A percentile compares a stretch with the other conserved stretches of the same genome.
phyloP scores from a whole-genome alignment of 2,329 filamentous ascomycete species.

The Penicillium sp. region DNA sequence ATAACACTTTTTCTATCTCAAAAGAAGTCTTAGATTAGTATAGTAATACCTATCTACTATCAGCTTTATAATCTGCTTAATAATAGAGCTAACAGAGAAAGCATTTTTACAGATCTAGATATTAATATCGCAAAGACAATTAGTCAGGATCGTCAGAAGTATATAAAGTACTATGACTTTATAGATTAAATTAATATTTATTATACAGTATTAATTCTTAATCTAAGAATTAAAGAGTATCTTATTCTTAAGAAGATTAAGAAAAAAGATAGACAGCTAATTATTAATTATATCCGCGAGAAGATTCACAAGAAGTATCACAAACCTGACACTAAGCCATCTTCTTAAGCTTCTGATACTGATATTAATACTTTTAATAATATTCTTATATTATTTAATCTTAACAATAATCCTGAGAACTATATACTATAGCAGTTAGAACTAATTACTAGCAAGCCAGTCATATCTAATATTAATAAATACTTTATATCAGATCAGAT shows the following conservation, averaged over 20 bases:
- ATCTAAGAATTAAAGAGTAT: slow-evolving; percentile 2
- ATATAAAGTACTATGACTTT: slow-evolving; percentile 13
- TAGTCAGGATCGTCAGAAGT: slow-evolving; percentile 3
- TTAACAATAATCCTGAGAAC: background rate
- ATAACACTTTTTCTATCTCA: slow-evolving; percentile 8
- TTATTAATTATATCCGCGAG: background rate
- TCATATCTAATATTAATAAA: background rate
- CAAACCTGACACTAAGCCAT: too few relatives aligned
- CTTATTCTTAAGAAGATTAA: slow-evolving; percentile 1
- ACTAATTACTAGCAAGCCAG: background rate
- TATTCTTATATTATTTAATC: background rate
- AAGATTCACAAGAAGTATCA: background rate
- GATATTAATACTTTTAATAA: too few relatives aligned
- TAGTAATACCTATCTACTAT: slow-evolving; percentile 9
- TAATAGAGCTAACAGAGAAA: background rate
- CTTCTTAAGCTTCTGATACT: too few relatives aligned
- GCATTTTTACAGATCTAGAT: slow-evolving; percentile 4
- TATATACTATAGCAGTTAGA: background rate
- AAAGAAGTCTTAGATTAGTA: slow-evolving; percentile 8
- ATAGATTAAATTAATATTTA: slow-evolving; percentile 8
- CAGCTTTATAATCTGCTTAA: slow-evolving; percentile 8
- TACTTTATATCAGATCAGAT: background rate
- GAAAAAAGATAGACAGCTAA: background rate
- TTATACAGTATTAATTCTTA: slow-evolving; percentile 6
- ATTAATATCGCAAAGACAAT: slow-evolving; percentile 9